Evolutionary conservation across 495 filamentous ascomycete species (phyloP), one percentile per base, ranked within the genome.

Genomic region (Tuber aestivum): DNA sequence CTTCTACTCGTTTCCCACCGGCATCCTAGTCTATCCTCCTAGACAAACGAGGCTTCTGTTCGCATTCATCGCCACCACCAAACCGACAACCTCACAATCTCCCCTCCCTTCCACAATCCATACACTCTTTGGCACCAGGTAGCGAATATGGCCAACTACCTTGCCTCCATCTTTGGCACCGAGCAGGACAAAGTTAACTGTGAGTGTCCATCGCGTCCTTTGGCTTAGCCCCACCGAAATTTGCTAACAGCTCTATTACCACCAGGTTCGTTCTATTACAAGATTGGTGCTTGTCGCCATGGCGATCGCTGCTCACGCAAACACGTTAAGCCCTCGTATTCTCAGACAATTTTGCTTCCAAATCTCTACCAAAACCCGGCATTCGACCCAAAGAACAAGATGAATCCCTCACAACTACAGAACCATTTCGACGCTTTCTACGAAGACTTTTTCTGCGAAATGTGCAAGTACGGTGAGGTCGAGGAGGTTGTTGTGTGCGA

Each of bases 381-480:
- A 80, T 97, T 96, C 89, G 94, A 98, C 84, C 92, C 93, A 68
- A 97, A 97, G 86, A 95, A 90, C 87, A 94, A 94, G 85, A 96
- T 97, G 92, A 97, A 95, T 86, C 84, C 94, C 18, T 90, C 87
- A 77, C 95, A 99, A 87, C 90, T 97, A 83, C 95, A 97, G 86
- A 96, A 95, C 86, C 95, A 99, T 87, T 99, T 98, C 83, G 96
- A 99, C 86, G 95, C 95, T 80, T 99, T 99, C 87, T 99, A 99
- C 87, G 95, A 99, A 86, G 95, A 99, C 84, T 91, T 99, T 79
- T 99, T 95, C 93, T 97, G 95, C 87, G 95, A 99, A 88, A 93
- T 99, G 91, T 95, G 92, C 90, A 91, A 93, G 85, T 95, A 94
- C 83, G 93, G 93, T 71, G 93, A 96, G 86, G 85, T 94, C 20